phyloP scores from a whole-genome alignment of 371 early-diverging fungal species.

The Conidiobolus incongruus region DNA sequence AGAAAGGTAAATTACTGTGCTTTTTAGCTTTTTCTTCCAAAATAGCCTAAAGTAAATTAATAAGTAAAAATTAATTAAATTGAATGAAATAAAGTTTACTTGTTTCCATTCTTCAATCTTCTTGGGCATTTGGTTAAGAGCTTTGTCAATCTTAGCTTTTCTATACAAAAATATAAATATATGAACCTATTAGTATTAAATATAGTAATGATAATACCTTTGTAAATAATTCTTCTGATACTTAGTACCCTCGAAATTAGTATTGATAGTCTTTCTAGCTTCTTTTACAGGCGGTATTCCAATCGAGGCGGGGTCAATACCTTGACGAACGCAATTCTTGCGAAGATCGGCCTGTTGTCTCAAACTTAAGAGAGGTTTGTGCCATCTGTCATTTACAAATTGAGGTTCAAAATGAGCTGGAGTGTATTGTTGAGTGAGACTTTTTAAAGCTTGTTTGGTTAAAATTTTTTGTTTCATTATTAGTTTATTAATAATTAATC shows the following conservation, averaged over 20 bases:
- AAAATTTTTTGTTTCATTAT: no score
- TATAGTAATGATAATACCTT: constrained; percentile 9
- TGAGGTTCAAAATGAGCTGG: background rate
- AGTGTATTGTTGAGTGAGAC: no score
- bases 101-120: constrained; percentile 19
- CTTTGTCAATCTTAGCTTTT: constrained; percentile 11
- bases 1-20: constrained; percentile 2
- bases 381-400: constrained; percentile 16
- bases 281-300: constrained; percentile 11
- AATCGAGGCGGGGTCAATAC: constrained; percentile 13
- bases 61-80: background rate
- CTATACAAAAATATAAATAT: constrained; percentile 4
- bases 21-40: constrained; percentile 2
- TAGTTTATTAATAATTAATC: no score
- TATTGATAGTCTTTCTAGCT: constrained; percentile 13
- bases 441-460: no score
- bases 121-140: constrained; percentile 16
- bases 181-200: background rate
- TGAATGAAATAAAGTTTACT: constrained; percentile 6
- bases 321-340: constrained; percentile 14
- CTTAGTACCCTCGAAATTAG: constrained; percentile 25
- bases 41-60: background rate
- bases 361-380: constrained; percentile 11
- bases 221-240: constrained; percentile 14
- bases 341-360: constrained; percentile 20